These are phyloP conservation scores for Pleurotus eryngii DNA, from an alignment of 768 basidiomycete genomes.

Conservation along the genomic window DNA sequence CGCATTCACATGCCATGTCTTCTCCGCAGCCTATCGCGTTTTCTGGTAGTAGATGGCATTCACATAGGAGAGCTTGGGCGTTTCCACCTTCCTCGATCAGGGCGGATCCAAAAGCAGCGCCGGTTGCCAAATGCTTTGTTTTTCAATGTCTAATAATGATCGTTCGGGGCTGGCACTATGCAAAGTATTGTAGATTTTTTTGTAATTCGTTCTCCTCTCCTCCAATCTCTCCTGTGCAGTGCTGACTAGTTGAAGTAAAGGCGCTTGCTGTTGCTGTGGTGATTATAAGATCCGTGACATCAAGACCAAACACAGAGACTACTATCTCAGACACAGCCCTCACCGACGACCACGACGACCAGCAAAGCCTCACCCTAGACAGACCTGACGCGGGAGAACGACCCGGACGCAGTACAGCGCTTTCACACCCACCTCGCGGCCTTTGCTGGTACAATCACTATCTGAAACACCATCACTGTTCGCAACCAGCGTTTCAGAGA, in stretches of 20 bases:
- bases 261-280: background rate
- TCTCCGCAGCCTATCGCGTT: no score
- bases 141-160: no score
- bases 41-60: no score
- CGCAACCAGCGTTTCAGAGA: background rate
- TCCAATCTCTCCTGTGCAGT: no score
- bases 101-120: no score
- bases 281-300: background rate
- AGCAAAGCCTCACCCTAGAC: background rate
- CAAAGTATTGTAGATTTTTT: no score
- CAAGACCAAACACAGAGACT: constrained; percentile 6
- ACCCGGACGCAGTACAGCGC: background rate
- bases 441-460: background rate
- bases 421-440: background rate
- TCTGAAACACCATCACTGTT: background rate
- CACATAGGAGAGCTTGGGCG: no score
- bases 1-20: no score
- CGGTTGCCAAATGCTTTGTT: no score
- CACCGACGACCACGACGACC: constrained; percentile 1
- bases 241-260: background rate
- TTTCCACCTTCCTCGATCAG: no score
- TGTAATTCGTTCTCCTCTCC: no score
- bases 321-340: constrained; percentile 6
- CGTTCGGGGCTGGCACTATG: no score
- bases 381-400: background rate